Percentiles rank a stretch among this genome's conserved stretches.
Evolutionary conservation across 1,284 basidiomycete species (phyloP).

Genomic region (Thelephora terrestris): DNA sequence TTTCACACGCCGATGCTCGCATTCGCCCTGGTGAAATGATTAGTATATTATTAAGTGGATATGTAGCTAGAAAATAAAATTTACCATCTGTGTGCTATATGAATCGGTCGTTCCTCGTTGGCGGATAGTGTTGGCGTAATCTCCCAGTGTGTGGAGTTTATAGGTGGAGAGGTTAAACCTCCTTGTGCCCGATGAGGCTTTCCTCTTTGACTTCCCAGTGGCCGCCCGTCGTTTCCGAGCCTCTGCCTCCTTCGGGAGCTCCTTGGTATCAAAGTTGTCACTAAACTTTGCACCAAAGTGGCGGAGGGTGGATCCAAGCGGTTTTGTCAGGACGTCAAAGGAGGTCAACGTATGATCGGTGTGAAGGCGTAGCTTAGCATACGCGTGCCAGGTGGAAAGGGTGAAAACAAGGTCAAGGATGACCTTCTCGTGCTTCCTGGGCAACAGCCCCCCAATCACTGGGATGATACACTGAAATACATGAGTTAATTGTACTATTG

Average conservation of each 20-base stretch:
- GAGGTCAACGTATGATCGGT: conserved; percentile 14
- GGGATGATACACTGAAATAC: conserved; percentile 24
- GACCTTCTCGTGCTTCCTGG: conserved; percentile 13
- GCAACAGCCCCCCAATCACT: conserved; percentile 24
- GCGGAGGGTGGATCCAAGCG: conserved; percentile 13
- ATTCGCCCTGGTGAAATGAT: conserved; percentile 20
- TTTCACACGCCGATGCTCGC: conserved; percentile 26
- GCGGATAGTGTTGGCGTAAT: conserved; percentile 12
- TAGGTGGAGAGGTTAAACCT: conserved; percentile 13
- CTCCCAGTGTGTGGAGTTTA: conserved; percentile 16
- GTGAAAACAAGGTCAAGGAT: conserved; percentile 18
- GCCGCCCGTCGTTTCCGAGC: conserved; percentile 12
- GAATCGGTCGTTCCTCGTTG: conserved; percentile 16
- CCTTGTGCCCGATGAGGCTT: too few relatives aligned
- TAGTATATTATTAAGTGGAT: neutral
- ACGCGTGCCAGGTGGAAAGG: conserved; percentile 20
- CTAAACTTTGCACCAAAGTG: conserved; percentile 15
- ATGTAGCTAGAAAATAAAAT: conserved; percentile 5
- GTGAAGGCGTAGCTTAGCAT: conserved; percentile 24
- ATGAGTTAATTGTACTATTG: neutral
- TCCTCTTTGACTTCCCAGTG: neutral
- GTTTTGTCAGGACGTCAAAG: conserved; percentile 10
- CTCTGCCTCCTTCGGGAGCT: conserved; percentile 18
- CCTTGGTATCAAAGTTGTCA: conserved; percentile 11
- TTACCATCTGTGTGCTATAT: conserved; percentile 17